phyloP scores from a whole-genome alignment of 805 yeast species.

The Barnettozyma sucrosica region DNA sequence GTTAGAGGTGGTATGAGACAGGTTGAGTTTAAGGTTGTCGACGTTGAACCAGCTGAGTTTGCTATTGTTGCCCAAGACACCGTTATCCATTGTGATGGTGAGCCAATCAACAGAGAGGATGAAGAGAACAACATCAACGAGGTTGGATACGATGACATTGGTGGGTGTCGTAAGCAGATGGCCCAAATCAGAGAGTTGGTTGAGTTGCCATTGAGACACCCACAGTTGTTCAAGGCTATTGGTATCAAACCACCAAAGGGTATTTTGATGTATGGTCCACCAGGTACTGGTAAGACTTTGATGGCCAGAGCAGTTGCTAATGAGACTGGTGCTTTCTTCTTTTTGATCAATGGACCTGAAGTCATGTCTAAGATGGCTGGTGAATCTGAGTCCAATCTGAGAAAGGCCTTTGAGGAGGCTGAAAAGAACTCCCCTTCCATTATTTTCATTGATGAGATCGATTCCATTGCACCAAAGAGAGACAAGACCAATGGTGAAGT shows the following conservation, averaged over 20 bases:
- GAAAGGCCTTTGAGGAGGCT: constrained; percentile 99
- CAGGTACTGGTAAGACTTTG: constrained; percentile 99
- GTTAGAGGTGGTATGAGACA: constrained; percentile 99
- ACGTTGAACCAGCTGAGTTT: constrained; percentile 94
- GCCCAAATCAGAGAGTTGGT: constrained; percentile 98
- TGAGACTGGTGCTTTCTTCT: constrained; percentile 98
- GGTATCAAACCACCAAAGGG: constrained; percentile 99
- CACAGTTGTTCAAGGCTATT: constrained; percentile 93
- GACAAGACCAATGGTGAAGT: constrained; percentile 99
- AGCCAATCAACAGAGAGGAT: constrained; percentile 96
- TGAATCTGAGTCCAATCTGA: constrained; percentile 93
- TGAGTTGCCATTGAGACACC: constrained; percentile 96
- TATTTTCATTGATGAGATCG: constrained; percentile 97
- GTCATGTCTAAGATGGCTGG: constrained; percentile 99
- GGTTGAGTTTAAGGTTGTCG: constrained; percentile 97
- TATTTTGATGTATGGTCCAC: constrained; percentile 96
- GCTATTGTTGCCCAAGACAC: constrained; percentile 99
- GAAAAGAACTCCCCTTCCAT: constrained; percentile 98
- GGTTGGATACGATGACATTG: constrained; percentile 98
- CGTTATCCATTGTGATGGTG: constrained; percentile 97
- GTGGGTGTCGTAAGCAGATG: constrained; percentile 99
- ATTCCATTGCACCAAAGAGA: constrained; percentile 98
- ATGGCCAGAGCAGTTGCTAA: constrained; percentile 96
- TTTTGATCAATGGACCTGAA: constrained; percentile 97
- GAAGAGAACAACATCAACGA: constrained; percentile 95